These are phyloP conservation scores for Fonsecaea monophora DNA, from an alignment of 2,329 filamentous ascomycete genomes.

Conservation along the genomic window DNA sequence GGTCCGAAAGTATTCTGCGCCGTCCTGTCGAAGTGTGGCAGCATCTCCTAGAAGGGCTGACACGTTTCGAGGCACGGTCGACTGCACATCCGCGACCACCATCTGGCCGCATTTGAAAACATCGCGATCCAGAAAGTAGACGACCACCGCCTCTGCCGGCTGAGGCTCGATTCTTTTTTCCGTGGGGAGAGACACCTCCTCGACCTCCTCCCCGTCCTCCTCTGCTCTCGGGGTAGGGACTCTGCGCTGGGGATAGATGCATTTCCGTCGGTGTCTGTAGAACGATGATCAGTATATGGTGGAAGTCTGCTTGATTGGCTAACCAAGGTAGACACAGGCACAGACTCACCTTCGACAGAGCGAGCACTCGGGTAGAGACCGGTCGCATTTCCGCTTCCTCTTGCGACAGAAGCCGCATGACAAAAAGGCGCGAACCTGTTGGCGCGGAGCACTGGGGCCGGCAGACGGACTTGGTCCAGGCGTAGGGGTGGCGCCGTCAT, in stretches of 20 bases:
- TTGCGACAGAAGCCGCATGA: conserved; percentile 15
- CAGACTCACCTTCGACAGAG: conserved; percentile 15
- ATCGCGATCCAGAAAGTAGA: conserved; percentile 10
- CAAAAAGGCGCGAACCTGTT: neutral
- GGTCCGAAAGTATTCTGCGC: conserved; percentile 31
- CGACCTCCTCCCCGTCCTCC: neutral
- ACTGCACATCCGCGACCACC: neutral
- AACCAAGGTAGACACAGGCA: neutral
- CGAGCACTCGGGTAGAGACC: conserved; percentile 4
- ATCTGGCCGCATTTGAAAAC: conserved; percentile 9
- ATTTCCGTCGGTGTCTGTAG: conserved; percentile 10
- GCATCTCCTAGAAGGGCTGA: neutral
- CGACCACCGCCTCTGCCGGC: neutral
- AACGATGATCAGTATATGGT: neutral
- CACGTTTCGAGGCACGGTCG: neutral
- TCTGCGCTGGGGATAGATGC: conserved; percentile 2
- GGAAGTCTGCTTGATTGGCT: neutral
- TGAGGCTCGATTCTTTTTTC: neutral
- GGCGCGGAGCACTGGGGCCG: neutral
- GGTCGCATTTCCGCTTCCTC: neutral
- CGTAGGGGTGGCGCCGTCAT: neutral
- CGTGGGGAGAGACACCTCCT: neutral
- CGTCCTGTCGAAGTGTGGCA: neutral
- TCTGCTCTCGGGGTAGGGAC: neutral
- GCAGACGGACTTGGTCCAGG: neutral